Evolutionary conservation across 164 flowering plant species (phyloP), one percentile per base, ranked within the genome.

Genomic region (Sextonia rubra): DNA sequence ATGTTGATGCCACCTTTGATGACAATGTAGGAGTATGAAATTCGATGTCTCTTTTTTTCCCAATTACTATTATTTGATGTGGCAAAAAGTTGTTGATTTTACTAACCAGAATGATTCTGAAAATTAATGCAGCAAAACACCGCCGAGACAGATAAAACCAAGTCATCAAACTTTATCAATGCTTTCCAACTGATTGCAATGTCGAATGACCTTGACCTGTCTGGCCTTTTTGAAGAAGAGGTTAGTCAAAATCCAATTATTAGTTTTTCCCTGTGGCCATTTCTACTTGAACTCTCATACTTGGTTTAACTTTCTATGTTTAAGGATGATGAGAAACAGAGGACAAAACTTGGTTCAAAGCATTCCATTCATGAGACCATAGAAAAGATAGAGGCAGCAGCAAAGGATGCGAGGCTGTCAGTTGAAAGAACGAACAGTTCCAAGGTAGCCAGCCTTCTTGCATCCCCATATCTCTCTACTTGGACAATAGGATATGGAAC

Each of bases 301-400:
- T 9, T 7, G 44, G 44, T 37, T 37, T 37, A 37, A 37, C 44
- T 37, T 37, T 37, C 44, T 9, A 81, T 11, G 79, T 83, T 32
- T 85, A 85, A 88, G 94, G 85, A 82, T 69, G 84, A 81, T 8
- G 78, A 85, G 37, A 86, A 85, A 77, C 79, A 81, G 70, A 87
- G 64, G 74, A 83, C 80, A 74, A 88, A 74, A 73, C 73, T 90
- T 56, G 97, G 89, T 22, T 86, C 97, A 55, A 79, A 81, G 74
- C 85, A 83, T 64, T 78, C 90, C 73, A 78, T 83, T 12, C 56
- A 74, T 37, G 91, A 89, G 73, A 91, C 97, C 14, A 77, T 90
- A 55, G 75, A 80, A 68, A 91, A 84, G 82, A 87, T 90, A 12
- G 5, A 52, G 20, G 6, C 3, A 52, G 58, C 58, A 52, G 58